Percentiles rank a stretch among this genome's conserved stretches.
These are phyloP conservation scores for Blastobotrys attinorum DNA, from an alignment of 805 yeast genomes.

Conservation along the genomic window DNA sequence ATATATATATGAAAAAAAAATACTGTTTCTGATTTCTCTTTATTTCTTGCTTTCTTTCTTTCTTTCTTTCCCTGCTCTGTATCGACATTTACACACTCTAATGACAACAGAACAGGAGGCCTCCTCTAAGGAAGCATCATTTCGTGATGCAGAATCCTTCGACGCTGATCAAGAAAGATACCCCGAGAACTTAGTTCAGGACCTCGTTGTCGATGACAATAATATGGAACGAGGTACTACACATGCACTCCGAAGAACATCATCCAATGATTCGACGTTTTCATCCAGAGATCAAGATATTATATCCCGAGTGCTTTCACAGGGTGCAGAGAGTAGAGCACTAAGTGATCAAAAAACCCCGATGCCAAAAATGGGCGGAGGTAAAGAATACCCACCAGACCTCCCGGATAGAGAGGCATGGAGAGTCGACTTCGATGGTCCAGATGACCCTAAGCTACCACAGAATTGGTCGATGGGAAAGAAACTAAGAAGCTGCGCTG, in stretches of 20 bases:
- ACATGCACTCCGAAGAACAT: background rate
- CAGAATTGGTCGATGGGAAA: constrained; percentile 60
- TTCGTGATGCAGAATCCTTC: no score
- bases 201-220: background rate
- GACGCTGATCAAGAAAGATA: no score
- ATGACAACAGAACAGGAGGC: no score
- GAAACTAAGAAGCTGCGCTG: constrained; percentile 34
- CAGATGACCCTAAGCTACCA: constrained; percentile 72
- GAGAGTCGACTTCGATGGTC: constrained; percentile 63
- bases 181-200: background rate
- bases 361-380: constrained; percentile 6
- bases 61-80: no score
- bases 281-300: constrained; percentile 8
- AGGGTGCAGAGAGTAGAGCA: constrained; percentile 9
- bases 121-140: no score
- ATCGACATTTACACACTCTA: no score
- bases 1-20: no score
- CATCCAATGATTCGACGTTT: background rate
- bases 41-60: no score
- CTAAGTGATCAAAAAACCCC: constrained; percentile 5
- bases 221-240: no score
- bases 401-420: constrained; percentile 29
- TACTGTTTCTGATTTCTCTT: no score
- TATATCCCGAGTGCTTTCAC: constrained; percentile 13
- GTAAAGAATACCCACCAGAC: constrained; percentile 8